Evolutionary conservation across 805 yeast species (phyloP), one percentile per base, ranked within the genome.

Genomic region (Starmerella stigmatis): DNA sequence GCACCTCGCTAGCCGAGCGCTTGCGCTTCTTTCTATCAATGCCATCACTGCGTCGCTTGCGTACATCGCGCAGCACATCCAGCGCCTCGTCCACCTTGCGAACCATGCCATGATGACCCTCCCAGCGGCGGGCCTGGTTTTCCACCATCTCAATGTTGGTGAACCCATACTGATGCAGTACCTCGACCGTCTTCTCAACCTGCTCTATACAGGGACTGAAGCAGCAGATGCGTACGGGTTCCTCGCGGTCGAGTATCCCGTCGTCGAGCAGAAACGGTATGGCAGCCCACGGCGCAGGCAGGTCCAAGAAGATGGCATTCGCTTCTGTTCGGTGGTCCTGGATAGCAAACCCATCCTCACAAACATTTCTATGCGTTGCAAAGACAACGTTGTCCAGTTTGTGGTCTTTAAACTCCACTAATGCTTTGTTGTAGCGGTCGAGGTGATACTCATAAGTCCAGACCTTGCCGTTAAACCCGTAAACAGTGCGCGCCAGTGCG

Each of bases 201-300:
- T 92, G 99, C 64, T 92, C 99, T 39, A 92, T 83, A 64, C 99
- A 92, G 9, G 99, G 99, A 31, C 94, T 84, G 60, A 92, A 92
- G 64, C 98, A 92, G 64, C 99, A 92, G 44, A 92, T 72, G 3
- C 82, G 78, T 19, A 78, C 83, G 5, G 45, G 30, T 20, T 45
- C 15, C 11, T 31, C 17, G 8, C 66, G 61, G 8, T 81, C 65
- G 11, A 56, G 43, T n/a, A 47, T 36, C 11, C 47, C 51, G 26
- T 58, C 54, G 11, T 69, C 65, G 3, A 43, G 21, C 37, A 89
- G 64, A 62, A 81, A 80, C 6, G 86, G 85, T 43, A 92, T 81
- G 5, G 98, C 98, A 29, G 77, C 78, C 96, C 97, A 89, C 8
- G 99, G 98, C 5, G 95, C 79, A 3, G 99, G 99, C 39, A 92